Conservation (phyloP, 2,329 filamentous ascomycete genomes). For the Emergomyces africanus region DNA sequence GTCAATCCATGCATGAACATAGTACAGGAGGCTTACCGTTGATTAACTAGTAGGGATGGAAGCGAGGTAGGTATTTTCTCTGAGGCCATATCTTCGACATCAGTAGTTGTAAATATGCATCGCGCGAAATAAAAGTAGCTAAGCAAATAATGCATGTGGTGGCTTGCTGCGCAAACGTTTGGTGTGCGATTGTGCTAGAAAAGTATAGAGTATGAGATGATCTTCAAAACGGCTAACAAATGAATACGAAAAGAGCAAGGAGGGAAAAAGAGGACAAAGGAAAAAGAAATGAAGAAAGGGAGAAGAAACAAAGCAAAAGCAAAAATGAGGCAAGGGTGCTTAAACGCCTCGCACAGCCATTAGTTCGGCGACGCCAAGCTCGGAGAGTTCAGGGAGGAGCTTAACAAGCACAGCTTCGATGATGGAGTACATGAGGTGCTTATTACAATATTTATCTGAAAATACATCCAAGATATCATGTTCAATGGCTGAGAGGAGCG, state of each 20-base stretch:
- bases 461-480: constrained; percentile 57
- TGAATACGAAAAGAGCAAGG: not conserved
- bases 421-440: constrained; percentile 72
- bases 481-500: constrained; percentile 47
- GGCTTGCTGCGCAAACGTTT: not conserved
- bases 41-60: no score
- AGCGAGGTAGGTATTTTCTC: not conserved
- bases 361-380: constrained; percentile 57
- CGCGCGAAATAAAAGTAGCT: not conserved
- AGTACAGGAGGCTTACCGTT: no score
- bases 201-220: constrained; percentile 3
- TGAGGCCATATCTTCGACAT: not conserved
- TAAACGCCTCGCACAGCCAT: constrained; percentile 54
- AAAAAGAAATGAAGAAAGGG: not conserved
- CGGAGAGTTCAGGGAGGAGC: constrained; percentile 70
- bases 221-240: not conserved
- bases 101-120: not conserved
- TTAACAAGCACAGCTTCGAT: constrained; percentile 72
- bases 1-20: not conserved
- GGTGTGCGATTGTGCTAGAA: not conserved
- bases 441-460: constrained; percentile 78
- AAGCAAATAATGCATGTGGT: not conserved
- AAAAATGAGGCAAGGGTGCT: not conserved
- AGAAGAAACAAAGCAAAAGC: not conserved
- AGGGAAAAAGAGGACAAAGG: no score